A percentile compares a stretch with the other conserved stretches of the same genome.
phyloP scores from a whole-genome alignment of 2,329 filamentous ascomycete species.

The Drechslera avenae region DNA sequence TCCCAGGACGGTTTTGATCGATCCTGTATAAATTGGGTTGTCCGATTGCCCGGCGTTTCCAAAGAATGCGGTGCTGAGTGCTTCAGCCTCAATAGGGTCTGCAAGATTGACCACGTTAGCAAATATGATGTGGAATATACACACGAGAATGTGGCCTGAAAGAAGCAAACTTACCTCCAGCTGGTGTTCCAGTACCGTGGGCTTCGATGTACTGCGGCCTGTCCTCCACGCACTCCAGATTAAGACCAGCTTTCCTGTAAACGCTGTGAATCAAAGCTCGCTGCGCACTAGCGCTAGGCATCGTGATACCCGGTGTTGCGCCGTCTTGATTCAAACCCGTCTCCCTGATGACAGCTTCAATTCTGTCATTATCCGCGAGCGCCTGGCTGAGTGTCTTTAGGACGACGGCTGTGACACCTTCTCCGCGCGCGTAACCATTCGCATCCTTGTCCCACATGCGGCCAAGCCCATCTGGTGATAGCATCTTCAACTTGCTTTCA shows the following conservation, averaged over 20 bases:
- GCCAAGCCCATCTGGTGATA: conserved; percentile 34
- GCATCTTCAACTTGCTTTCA: conserved; percentile 37
- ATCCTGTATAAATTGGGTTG: conserved; percentile 24
- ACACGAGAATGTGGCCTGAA: conserved; percentile 8
- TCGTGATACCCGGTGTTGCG: conserved; percentile 47
- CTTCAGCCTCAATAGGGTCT: conserved; percentile 31
- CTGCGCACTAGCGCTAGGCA: conserved; percentile 54
- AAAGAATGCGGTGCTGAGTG: conserved; percentile 17
- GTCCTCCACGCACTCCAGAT: conserved; percentile 19
- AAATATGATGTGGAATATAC: not conserved
- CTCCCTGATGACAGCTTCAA: conserved; percentile 49
- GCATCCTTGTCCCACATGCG: conserved; percentile 48
- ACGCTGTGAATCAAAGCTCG: conserved; percentile 31
- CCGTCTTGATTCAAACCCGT: conserved; percentile 50
- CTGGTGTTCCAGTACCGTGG: conserved; percentile 25
- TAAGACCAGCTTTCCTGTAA: conserved; percentile 47
- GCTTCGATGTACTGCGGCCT: conserved; percentile 36
- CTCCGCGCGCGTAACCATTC: conserved; percentile 59
- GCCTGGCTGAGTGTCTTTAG: conserved; percentile 59
- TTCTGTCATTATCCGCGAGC: conserved; percentile 53
- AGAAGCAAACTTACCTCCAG: conserved; percentile 44
- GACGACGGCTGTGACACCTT: conserved; percentile 58
- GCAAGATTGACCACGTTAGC: not conserved
- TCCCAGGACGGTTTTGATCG: conserved; percentile 49
- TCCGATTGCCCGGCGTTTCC: not conserved